Base-by-base conservation (phyloP, 108 stramenopile species). In the Nitzschia palea region DNA sequence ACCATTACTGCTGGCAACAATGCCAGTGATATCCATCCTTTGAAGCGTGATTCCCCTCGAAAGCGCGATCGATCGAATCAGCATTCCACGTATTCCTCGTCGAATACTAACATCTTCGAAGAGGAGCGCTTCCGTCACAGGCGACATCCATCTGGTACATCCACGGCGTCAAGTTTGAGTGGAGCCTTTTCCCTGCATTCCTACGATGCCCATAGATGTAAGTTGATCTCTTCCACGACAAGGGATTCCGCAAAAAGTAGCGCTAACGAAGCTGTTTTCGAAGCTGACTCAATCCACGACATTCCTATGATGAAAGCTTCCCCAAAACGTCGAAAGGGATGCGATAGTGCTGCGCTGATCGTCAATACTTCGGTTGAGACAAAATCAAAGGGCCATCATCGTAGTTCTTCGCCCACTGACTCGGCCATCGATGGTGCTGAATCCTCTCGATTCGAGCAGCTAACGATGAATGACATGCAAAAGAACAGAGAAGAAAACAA, bases 81-180 rank as follows among this genome's bases (percentile, higher is more conserved):
- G 4, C 29, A 18, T 10, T 45, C 62, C 23, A 47, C 71, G 15
- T 57, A 34, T 20, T 20, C 20, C 26, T 28, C 45, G 18, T 72
- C 71, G 6, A 34, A 50, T 43, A n/a, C n/a, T n/a, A 65, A 56
- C 32, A 70, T 67, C 14, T 61, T 65, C 37, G 72, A 77, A 23
- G 62, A 76, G 5, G 68, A 76, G 31, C 53, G 64, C 8, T 32
- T 57, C 12, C 44, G 23, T 37, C 65, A 67, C 31, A 33, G 47
- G 18, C 44, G 69, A 10, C 18, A 27, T 1, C 61, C 54, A 22
- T 75, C 74, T 17, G 67, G 65, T 27, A 62, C 78, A 40, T 80
- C 79, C 4, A 82, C 78, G 10, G 58, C 84, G 3, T 82, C 80
- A 0, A 86, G 77, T 40, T 34, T 86, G 25, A 86, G 84, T 54